A percentile compares a stretch with the other conserved stretches of the same genome.
Conservation (phyloP, 257 asterid species). For the Solanum peruvianum region DNA sequence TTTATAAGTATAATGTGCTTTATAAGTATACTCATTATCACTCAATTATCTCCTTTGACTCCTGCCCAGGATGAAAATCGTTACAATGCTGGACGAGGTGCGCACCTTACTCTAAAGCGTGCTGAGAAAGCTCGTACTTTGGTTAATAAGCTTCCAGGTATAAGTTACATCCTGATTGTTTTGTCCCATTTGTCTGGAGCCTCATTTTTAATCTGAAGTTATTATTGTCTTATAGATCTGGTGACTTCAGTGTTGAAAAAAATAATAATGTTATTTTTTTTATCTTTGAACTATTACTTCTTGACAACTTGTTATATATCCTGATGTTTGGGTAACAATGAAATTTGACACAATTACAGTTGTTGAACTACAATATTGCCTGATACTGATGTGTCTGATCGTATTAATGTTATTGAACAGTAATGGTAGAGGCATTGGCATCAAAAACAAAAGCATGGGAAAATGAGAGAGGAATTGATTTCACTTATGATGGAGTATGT, state of each 20-base stretch:
- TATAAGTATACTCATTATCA: neutral
- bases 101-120: slow-evolving; percentile 89
- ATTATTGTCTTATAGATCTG: neutral
- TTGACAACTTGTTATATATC: neutral
- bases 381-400: neutral
- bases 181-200: neutral
- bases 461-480: slow-evolving; percentile 64
- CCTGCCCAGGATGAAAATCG: slow-evolving; percentile 79
- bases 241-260: neutral
- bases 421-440: slow-evolving; percentile 85
- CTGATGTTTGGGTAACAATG: neutral
- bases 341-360: neutral
- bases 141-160: slow-evolving; percentile 94
- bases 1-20: slow-evolving; percentile 6
- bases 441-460: slow-evolving; percentile 79
- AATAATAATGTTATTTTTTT: neutral
- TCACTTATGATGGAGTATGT: slow-evolving; percentile 88
- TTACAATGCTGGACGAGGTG: slow-evolving; percentile 93
- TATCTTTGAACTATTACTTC: neutral
- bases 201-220: neutral
- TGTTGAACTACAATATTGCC: neutral
- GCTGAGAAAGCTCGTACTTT: slow-evolving; percentile 96
- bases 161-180: neutral
- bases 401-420: slow-evolving; percentile 20
- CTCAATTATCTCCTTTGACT: neutral